Evolutionary conservation across 2,329 filamentous ascomycete genomes (phyloP).

Genomic region (Sporothrix humicola): DNA sequence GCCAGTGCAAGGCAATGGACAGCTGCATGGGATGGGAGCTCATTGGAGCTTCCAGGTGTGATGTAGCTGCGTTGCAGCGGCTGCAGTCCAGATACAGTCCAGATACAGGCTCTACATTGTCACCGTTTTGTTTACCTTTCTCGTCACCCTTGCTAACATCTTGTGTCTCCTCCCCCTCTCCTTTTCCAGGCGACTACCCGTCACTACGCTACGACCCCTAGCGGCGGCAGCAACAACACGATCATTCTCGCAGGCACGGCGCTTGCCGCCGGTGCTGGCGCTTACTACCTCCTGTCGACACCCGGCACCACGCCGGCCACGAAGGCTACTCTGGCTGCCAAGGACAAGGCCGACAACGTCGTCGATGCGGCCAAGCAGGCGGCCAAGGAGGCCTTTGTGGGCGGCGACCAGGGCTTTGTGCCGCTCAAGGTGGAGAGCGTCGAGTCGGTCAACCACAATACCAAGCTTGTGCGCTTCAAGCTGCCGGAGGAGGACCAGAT

Average conservation of each 20-base stretch:
- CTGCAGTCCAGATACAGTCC: not conserved
- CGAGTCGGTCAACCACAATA: conserved; percentile 88
- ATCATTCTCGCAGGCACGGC: conserved; percentile 67
- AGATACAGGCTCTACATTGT: no score
- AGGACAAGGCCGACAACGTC: conserved; percentile 52
- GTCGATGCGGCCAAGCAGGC: conserved; percentile 34
- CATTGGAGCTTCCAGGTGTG: not conserved
- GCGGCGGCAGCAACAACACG: conserved; percentile 53
- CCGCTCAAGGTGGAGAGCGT: conserved; percentile 78
- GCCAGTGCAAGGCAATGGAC: not conserved
- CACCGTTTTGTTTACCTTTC: not conserved
- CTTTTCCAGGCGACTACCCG: conserved; percentile 56
- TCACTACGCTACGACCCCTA: conserved; percentile 69
- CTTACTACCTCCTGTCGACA: conserved; percentile 61
- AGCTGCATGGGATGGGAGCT: not conserved
- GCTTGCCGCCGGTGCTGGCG: conserved; percentile 59
- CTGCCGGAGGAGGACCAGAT: conserved; percentile 84
- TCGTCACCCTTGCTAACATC: not conserved
- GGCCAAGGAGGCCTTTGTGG: conserved; percentile 66
- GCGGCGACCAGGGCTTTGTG: conserved; percentile 89
- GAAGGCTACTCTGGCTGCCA: conserved; percentile 60
- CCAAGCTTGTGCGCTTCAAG: conserved; percentile 88
- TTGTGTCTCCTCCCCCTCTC: conserved; percentile 32
- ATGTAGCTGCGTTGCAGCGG: not conserved
- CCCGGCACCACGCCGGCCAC: conserved; percentile 38